These are phyloP conservation scores for Amborella trichopoda DNA, from an alignment of 164 flowering plant genomes.

Conservation along the genomic window DNA sequence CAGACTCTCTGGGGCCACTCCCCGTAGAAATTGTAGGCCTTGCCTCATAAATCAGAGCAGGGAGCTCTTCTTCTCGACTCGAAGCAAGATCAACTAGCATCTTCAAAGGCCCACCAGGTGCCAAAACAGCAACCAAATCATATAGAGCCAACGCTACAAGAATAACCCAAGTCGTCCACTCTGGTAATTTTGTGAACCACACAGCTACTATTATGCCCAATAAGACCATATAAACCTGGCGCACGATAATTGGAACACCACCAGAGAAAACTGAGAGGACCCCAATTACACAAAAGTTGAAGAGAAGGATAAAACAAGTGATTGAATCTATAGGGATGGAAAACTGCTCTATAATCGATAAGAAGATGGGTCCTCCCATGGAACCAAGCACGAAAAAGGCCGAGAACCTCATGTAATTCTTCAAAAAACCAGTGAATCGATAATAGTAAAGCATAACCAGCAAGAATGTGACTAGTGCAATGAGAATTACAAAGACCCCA, in stretches of 20 bases:
- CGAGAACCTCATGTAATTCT: slow-evolving; percentile 78
- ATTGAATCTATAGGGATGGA: slow-evolving; percentile 52
- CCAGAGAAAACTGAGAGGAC: slow-evolving; percentile 49
- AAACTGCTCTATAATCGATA: slow-evolving; percentile 51
- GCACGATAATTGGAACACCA: slow-evolving; percentile 56
- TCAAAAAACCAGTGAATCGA: slow-evolving; percentile 64
- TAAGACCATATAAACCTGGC: slow-evolving; percentile 61
- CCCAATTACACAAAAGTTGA: slow-evolving; percentile 64
- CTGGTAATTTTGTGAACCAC: slow-evolving; percentile 83
- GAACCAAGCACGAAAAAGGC: slow-evolving; percentile 50
- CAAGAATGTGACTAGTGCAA: slow-evolving; percentile 62
- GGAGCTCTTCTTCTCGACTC: slow-evolving; percentile 70
- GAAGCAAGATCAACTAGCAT: slow-evolving; percentile 75
- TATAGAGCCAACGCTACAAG: slow-evolving; percentile 73
- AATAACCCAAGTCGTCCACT: slow-evolving; percentile 90
- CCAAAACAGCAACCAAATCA: slow-evolving; percentile 80
- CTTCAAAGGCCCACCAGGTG: slow-evolving; percentile 89
- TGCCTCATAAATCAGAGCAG: slow-evolving; percentile 82
- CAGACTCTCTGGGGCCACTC: not conserved
- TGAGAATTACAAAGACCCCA: slow-evolving; percentile 52
- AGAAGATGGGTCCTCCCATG: slow-evolving; percentile 64
- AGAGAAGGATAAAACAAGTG: slow-evolving; percentile 39
- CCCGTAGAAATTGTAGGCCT: slow-evolving; percentile 38
- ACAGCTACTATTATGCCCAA: slow-evolving; percentile 72
- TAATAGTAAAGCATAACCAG: slow-evolving; percentile 74